phyloP scores from a whole-genome alignment of 805 yeast species.

The Candida railenensis region DNA sequence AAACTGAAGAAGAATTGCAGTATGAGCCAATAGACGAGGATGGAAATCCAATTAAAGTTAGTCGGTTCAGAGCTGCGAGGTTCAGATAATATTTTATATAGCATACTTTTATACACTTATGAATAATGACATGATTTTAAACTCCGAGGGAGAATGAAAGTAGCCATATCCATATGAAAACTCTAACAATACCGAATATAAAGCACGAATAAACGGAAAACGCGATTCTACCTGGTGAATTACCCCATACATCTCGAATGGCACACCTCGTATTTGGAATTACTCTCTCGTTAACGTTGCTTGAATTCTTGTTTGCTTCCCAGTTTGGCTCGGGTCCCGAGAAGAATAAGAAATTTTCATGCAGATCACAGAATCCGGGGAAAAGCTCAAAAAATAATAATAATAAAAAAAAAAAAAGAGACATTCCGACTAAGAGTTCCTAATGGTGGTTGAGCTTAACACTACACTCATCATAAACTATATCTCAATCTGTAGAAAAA shows the following conservation, averaged over 20 bases:
- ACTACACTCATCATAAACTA: no score
- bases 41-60: constrained; percentile 58
- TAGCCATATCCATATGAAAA: neutral
- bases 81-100: constrained; percentile 5
- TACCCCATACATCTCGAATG: no score
- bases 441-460: no score
- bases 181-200: neutral
- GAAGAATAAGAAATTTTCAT: no score
- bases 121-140: neutral
- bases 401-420: neutral
- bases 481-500: no score
- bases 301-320: no score
- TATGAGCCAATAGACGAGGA: constrained; percentile 66
- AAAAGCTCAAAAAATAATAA: neutral
- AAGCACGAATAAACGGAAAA: no score
- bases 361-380: neutral
- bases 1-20: constrained; percentile 51
- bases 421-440: neutral
- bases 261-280: no score
- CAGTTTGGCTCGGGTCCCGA: no score
- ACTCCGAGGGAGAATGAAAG: neutral
- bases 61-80: constrained; percentile 67
- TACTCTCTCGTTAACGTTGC: no score
- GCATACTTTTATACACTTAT: neutral
- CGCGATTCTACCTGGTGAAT: no score